Conservation (phyloP, 163 green algal species). For the Chlorella variabilis region DNA sequence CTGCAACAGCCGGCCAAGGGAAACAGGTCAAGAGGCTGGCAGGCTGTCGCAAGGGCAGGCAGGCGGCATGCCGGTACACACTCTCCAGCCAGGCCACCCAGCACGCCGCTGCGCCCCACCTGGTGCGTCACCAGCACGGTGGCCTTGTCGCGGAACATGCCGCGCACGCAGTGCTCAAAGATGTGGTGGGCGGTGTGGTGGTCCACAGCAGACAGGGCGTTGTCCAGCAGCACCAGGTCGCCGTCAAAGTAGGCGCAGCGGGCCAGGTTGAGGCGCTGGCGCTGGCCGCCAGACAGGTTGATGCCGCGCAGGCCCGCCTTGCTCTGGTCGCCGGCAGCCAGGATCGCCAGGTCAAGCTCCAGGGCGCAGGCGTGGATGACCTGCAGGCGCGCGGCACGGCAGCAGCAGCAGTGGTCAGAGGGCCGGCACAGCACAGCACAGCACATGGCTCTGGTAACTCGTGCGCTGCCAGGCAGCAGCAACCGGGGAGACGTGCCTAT, state of each 20-base stretch:
- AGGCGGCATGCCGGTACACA: no score
- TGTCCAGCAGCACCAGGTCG: slow-evolving; percentile 77
- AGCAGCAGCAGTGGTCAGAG: no score
- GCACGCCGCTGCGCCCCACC: slow-evolving; percentile 41
- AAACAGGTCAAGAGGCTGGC: not conserved
- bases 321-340: slow-evolving; percentile 64
- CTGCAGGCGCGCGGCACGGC: not conserved
- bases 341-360: slow-evolving; percentile 64
- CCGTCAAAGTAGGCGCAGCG: slow-evolving; percentile 73
- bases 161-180: slow-evolving; percentile 47
- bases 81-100: no score
- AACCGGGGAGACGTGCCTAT: no score
- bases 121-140: slow-evolving; percentile 64
- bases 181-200: slow-evolving; percentile 51
- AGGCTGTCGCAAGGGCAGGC: no score
- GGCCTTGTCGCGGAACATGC: slow-evolving; percentile 40
- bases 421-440: no score
- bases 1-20: not conserved
- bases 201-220: slow-evolving; percentile 81
- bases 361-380: slow-evolving; percentile 44
- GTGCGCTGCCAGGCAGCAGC: no score
- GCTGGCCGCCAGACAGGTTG: slow-evolving; percentile 78
- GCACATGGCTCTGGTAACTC: no score
- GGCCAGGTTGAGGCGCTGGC: slow-evolving; percentile 70
- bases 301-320: slow-evolving; percentile 60